Base-by-base conservation (phyloP, 139 green algal genomes). In the Eudorina sp. region DNA sequence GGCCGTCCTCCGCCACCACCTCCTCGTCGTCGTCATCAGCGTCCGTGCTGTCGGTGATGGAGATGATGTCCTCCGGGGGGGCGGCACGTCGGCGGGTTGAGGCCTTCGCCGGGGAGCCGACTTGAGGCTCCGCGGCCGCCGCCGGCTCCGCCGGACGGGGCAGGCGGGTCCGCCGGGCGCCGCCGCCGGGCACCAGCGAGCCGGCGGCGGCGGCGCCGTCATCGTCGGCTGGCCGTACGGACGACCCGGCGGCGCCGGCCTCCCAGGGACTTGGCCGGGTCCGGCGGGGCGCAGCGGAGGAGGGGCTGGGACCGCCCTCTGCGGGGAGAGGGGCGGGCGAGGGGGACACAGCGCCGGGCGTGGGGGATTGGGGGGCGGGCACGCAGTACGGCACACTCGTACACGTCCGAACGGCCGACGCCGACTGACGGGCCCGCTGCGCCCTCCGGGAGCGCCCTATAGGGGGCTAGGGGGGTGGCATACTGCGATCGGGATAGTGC, bases 11-110 rank as follows among this genome's bases (percentile, higher is more conserved):
- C 13, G 36, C 75, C 53, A 29, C 36, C 19, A 16, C 46, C n/a
- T 83, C 75, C 23, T 66, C 77, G 21, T 84, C 77, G 18, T 66
- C 77, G 34, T 82, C 77, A 21, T 84, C 77, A 31, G 45, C 77
- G 34, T 82, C 74, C n/a, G 31, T 45, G 46, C 74, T 82, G 43
- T 62, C 74, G 3, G 74, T 29, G 13, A 82, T 82, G 74, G 74
- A 16, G 27, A 82, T 82, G 29, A 82, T 82, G 45, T 62, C 74
- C 8, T 64, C 74, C 31, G 29, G 23, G 19, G 34, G 53, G 13
- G 53, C 53, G 6, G 53, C 77, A 36, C 70, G 75, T n/a, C 48
- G 75, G 21, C n/a, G 75, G 53, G 9, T n/a, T n/a, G n/a, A n/a
- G n/a, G n/a, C n/a, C n/a, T n/a, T n/a, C n/a, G n/a, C n/a, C n/a